phyloP scores from a whole-genome alignment of 805 yeast species.

The Isabelozyma rhagii region DNA sequence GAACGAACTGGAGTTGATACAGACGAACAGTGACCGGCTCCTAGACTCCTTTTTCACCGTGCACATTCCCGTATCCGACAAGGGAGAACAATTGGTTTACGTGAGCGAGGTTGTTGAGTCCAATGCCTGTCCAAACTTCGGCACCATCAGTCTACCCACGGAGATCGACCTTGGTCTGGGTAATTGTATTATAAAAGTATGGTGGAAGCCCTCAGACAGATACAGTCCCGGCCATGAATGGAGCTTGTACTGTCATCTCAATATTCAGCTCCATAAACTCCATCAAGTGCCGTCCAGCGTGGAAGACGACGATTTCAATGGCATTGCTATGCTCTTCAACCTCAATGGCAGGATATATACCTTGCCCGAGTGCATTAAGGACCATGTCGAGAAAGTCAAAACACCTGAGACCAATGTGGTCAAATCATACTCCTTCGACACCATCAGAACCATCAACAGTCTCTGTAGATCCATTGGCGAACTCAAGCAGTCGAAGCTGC shows the following conservation, averaged over 20 bases:
- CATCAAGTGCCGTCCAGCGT: slow-evolving; percentile 3
- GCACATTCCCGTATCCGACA: too few species aligned
- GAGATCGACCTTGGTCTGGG: not conserved
- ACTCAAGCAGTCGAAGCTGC: slow-evolving; percentile 20
- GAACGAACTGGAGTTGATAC: slow-evolving; percentile 7
- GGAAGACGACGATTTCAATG: slow-evolving; percentile 12
- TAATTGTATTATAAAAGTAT: slow-evolving; percentile 14
- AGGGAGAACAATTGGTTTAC: slow-evolving; percentile 11
- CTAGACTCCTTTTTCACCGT: too few species aligned
- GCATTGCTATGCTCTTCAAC: slow-evolving; percentile 18
- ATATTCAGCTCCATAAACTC: slow-evolving; percentile 15
- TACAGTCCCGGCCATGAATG: slow-evolving; percentile 9
- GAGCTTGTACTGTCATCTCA: slow-evolving; percentile 14
- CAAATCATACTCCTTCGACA: slow-evolving; percentile 26
- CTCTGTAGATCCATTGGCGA: slow-evolving; percentile 26
- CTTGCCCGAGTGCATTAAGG: slow-evolving; percentile 5
- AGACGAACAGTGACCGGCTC: slow-evolving; percentile 7
- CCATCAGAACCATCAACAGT: slow-evolving; percentile 23
- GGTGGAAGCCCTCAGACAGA: slow-evolving; percentile 10
- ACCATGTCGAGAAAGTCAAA: not conserved
- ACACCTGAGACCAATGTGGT: not conserved
- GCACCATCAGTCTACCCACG: slow-evolving; percentile 22
- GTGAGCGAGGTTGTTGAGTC: slow-evolving; percentile 27
- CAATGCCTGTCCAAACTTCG: slow-evolving; percentile 24
- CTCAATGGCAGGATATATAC: slow-evolving; percentile 19